Conservation (phyloP, 768 basidiomycete species). For the Agaricus sinodeliciosus region DNA sequence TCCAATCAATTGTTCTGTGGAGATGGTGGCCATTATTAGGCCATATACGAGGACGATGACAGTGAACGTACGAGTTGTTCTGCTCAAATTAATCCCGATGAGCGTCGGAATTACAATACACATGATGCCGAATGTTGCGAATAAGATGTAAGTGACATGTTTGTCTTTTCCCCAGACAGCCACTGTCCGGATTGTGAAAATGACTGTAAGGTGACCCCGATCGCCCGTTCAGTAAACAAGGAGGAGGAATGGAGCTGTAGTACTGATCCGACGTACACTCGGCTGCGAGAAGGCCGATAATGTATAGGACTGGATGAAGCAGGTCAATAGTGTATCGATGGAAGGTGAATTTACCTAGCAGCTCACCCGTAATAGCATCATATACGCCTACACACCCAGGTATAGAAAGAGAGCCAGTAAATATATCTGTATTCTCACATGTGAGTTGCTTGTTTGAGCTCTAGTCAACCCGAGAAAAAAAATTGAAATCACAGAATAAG, state of each 20-base stretch:
- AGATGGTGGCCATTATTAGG: not conserved
- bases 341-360: no score
- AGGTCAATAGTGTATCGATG: not conserved
- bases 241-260: not conserved
- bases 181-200: conserved; percentile 3
- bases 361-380: not conserved
- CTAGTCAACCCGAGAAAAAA: not conserved
- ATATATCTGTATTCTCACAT: not conserved
- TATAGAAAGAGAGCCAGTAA: not conserved
- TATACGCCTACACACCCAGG: not conserved
- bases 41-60: no score
- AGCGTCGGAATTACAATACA: not conserved
- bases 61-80: not conserved
- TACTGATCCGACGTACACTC: not conserved
- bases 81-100: not conserved
- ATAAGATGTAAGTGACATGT: not conserved
- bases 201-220: not conserved
- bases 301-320: not conserved
- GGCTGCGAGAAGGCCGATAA: not conserved
- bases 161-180: not conserved
- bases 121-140: not conserved
- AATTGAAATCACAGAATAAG: not conserved
- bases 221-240: no score
- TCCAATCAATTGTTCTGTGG: not conserved
- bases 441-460: not conserved